Percentiles rank a stretch among this genome's conserved stretches.
These are phyloP conservation scores for Boechera retrofracta DNA, from an alignment of 345 rosid genomes.

Conservation along the genomic window DNA sequence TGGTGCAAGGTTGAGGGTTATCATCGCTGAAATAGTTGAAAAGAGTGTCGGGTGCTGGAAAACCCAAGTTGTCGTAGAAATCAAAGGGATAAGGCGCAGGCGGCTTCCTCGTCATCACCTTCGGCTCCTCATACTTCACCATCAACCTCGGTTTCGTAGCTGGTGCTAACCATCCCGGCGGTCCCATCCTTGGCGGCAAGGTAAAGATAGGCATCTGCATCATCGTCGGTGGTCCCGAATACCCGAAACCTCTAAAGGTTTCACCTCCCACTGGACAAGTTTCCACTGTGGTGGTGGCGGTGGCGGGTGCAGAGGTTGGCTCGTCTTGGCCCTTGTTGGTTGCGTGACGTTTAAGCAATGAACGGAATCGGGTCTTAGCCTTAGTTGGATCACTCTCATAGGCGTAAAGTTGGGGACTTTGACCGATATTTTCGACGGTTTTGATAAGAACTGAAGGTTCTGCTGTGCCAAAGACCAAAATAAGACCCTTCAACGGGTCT, in stretches of 20 bases:
- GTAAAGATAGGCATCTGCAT: constrained; percentile 30
- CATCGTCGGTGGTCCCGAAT: background rate
- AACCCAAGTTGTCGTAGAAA: constrained; percentile 1
- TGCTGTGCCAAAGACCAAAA: constrained; percentile 32
- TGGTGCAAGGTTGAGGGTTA: constrained; percentile 33
- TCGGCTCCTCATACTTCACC: constrained; percentile 18
- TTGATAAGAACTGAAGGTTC: constrained; percentile 20
- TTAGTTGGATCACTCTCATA: constrained; percentile 38
- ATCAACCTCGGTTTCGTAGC: background rate
- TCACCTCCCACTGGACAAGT: constrained; percentile 17
- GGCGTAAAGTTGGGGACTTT: constrained; percentile 31
- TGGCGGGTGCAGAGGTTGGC: background rate
- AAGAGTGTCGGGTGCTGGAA: background rate
- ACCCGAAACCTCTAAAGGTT: constrained; percentile 17
- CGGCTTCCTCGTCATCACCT: background rate
- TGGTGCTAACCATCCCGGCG: constrained; percentile 31
- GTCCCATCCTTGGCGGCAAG: constrained; percentile 18
- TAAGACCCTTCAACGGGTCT: constrained; percentile 22
- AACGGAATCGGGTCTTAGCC: constrained; percentile 18
- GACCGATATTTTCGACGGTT: constrained; percentile 14
- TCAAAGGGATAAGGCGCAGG: constrained; percentile 35
- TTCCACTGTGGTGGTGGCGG: background rate
- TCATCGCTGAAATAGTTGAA: constrained; percentile 16
- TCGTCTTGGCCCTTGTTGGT: background rate
- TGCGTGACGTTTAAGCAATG: constrained; percentile 36